These are phyloP conservation scores for Fusarium ambrosium DNA, from an alignment of 2,329 filamentous ascomycete species.

Conservation along the genomic window DNA sequence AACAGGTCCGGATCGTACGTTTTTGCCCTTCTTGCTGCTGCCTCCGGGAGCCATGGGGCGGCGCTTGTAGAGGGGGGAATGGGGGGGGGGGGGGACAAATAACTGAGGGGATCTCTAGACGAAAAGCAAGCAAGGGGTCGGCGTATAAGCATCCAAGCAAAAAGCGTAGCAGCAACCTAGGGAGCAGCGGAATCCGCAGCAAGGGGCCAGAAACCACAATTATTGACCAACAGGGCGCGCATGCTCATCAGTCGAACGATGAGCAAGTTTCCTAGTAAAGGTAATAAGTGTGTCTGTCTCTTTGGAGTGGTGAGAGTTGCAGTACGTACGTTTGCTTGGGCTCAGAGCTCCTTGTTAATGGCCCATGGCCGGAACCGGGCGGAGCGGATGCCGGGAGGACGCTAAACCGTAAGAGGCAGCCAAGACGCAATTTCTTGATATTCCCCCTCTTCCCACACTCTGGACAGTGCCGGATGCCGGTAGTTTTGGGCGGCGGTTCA, in stretches of 20 bases:
- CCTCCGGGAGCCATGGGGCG: constrained; percentile 42
- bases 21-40: constrained; percentile 41
- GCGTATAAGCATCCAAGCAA: constrained; percentile 30
- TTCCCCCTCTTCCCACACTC: constrained; percentile 18
- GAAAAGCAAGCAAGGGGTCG: constrained; percentile 22
- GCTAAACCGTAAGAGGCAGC: constrained; percentile 51
- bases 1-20: constrained; percentile 43
- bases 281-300: not conserved
- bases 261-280: constrained; percentile 3
- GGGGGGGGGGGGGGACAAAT: too few species aligned
- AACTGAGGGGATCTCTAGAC: constrained; percentile 19
- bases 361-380: constrained; percentile 26
- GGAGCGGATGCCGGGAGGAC: constrained; percentile 9
- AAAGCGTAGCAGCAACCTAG: not conserved
- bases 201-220: constrained; percentile 38
- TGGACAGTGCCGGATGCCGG: constrained; percentile 27
- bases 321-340: constrained; percentile 11
- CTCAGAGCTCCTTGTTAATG: constrained; percentile 27
- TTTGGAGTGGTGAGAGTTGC: not conserved
- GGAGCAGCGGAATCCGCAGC: constrained; percentile 25
- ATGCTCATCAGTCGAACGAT: constrained; percentile 28
- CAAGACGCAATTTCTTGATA: constrained; percentile 44
- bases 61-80: not conserved
- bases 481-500: constrained; percentile 9
- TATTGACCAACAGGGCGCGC: constrained; percentile 28